Conservation (phyloP, 805 yeast genomes). For the Starmerella bacillaris region DNA sequence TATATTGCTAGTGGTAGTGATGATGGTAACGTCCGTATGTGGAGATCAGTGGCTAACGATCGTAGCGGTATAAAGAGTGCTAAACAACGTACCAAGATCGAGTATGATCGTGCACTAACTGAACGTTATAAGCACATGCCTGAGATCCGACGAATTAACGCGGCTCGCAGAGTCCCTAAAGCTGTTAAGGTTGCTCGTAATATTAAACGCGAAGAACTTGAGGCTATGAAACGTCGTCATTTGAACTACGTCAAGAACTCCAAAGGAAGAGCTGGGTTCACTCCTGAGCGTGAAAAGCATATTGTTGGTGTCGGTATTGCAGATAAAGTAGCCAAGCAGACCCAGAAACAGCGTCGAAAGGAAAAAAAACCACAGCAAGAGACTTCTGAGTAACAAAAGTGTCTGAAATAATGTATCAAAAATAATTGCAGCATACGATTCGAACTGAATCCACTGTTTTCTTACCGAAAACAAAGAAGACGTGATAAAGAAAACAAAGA, state of each 20-base stretch:
- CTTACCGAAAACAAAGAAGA: no score
- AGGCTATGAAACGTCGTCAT: slow-evolving; percentile 61
- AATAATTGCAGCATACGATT: no score
- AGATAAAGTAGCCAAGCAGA: not conserved
- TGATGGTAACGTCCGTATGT: slow-evolving; percentile 83
- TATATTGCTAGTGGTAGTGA: slow-evolving; percentile 84
- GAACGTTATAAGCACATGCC: slow-evolving; percentile 93
- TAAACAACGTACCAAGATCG: slow-evolving; percentile 62
- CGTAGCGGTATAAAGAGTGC: slow-evolving; percentile 66
- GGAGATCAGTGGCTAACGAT: slow-evolving; percentile 81
- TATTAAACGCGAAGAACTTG: slow-evolving; percentile 58
- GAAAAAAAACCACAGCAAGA: not conserved
- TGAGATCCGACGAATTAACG: slow-evolving; percentile 70
- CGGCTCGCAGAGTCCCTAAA: slow-evolving; percentile 82
- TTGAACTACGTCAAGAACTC: slow-evolving; percentile 66
- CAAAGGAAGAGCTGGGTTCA: slow-evolving; percentile 31
- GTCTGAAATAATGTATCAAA: no score
- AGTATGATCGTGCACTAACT: slow-evolving; percentile 79
- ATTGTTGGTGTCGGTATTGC: slow-evolving; percentile 32
- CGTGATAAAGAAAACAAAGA: no score
- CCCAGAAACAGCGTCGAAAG: no score
- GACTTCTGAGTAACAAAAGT: no score
- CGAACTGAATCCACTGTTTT: no score
- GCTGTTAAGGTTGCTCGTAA: slow-evolving; percentile 79
- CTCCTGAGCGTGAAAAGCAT: slow-evolving; percentile 66